Conservation (phyloP, 2,329 filamentous ascomycete genomes). For the Chrysosphaeria jannelii region DNA sequence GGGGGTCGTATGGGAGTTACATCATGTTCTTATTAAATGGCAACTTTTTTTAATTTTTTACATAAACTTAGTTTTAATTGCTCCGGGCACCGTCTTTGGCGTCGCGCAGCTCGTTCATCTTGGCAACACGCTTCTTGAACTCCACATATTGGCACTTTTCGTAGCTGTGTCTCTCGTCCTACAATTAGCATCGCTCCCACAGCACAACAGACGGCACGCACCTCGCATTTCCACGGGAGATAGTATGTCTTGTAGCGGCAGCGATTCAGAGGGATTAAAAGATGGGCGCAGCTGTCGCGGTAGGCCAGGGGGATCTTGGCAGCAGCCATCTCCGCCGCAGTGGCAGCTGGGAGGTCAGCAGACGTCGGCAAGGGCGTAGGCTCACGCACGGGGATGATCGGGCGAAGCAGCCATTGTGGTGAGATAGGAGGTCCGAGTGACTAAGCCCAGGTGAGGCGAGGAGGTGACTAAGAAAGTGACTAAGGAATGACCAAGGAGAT, state of each 20-base stretch:
- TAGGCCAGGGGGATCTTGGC: conserved; percentile 70
- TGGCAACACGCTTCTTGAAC: conserved; percentile 93
- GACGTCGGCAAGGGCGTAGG: too few species aligned
- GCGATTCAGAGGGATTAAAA: conserved; percentile 83
- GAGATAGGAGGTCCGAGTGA: too few species aligned
- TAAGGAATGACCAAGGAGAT: too few species aligned
- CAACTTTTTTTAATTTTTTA: too few species aligned
- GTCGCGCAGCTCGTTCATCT: conserved; percentile 89
- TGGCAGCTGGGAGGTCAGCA: conserved; percentile 36
- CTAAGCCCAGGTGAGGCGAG: too few species aligned
- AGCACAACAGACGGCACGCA: conserved; percentile 15
- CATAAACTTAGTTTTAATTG: too few species aligned
- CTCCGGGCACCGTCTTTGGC: conserved; percentile 60
- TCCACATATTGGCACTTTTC: conserved; percentile 98
- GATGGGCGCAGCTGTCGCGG: conserved; percentile 81
- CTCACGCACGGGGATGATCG: too few species aligned
- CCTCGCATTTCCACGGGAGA: conserved; percentile 91
- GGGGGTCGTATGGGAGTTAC: too few species aligned
- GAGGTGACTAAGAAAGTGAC: too few species aligned
- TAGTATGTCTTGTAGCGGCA: conserved; percentile 84
- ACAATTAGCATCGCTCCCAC: conserved; percentile 1
- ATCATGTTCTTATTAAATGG: too few species aligned
- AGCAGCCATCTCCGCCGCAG: conserved; percentile 78
- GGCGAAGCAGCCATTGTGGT: too few species aligned
- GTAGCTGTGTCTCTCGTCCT: conserved; percentile 93